These are phyloP conservation scores for Lachnum nothofagi DNA, from an alignment of 2,329 filamentous ascomycete genomes.

Conservation along the genomic window DNA sequence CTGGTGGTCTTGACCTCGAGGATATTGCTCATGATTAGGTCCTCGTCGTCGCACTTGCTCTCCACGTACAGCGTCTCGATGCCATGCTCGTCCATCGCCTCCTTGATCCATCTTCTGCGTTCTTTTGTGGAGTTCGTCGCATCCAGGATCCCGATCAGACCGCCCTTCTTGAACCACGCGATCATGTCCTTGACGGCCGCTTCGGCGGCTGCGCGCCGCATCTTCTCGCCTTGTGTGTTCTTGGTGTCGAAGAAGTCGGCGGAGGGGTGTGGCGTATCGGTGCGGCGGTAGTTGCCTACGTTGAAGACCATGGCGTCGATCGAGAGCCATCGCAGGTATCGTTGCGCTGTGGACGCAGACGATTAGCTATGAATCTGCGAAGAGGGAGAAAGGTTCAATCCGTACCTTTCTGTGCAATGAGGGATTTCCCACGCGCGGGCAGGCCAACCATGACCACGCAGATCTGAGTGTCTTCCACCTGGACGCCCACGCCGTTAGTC, in stretches of 20 bases:
- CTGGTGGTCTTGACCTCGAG: conserved; percentile 95
- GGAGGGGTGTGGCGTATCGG: conserved; percentile 80
- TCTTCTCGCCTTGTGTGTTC: conserved; percentile 85
- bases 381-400: not conserved
- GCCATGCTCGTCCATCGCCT: conserved; percentile 66
- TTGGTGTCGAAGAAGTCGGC: conserved; percentile 93
- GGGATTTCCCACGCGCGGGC: conserved; percentile 90
- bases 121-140: conserved; percentile 94
- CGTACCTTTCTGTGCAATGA: conserved; percentile 94
- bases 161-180: conserved; percentile 77
- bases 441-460: conserved; percentile 98
- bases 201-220: conserved; percentile 82
- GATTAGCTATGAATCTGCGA: conserved; percentile 10
- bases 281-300: conserved; percentile 89
- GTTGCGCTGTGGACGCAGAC: conserved; percentile 58
- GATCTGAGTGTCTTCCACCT: conserved; percentile 94
- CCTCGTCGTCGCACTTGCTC: conserved; percentile 92
- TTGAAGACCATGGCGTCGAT: conserved; percentile 95
- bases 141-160: conserved; percentile 88
- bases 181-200: conserved; percentile 92
- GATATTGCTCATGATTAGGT: conserved; percentile 97
- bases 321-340: conserved; percentile 94
- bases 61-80: conserved; percentile 95
- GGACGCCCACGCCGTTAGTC: conserved; percentile 64
- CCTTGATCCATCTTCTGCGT: conserved; percentile 84